Evolutionary conservation across 179 eudicot genomes (phyloP).

Genomic region (Silene coronaria): DNA sequence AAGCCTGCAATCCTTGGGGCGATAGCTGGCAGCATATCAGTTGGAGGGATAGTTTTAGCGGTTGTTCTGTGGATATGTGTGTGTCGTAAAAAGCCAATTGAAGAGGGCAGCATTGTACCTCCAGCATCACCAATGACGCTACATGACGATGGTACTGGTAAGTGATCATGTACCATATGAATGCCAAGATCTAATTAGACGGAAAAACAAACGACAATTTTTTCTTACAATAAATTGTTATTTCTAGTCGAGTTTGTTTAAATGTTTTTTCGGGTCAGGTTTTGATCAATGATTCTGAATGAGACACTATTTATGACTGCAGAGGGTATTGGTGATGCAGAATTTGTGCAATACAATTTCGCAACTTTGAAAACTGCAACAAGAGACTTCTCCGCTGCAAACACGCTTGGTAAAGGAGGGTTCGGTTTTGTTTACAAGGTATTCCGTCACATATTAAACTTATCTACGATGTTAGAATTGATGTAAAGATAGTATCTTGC

Average conservation of each 20-base stretch:
- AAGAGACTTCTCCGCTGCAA: conserved; percentile 9
- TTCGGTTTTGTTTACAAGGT: conserved; percentile 31
- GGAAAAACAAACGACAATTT: too few species aligned
- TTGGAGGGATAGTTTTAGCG: background rate
- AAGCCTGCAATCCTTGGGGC: conserved; percentile 9
- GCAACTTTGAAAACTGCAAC: conserved; percentile 22
- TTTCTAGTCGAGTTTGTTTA: too few species aligned
- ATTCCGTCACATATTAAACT: too few species aligned
- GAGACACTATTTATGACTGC: background rate
- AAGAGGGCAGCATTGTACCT: background rate
- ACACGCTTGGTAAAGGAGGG: conserved; percentile 32
- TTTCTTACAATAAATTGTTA: too few species aligned
- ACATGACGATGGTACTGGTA: too few species aligned
- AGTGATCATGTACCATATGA: too few species aligned
- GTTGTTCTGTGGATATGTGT: conserved; percentile 17
- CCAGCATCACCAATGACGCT: background rate
- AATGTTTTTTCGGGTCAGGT: too few species aligned
- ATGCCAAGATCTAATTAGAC: too few species aligned
- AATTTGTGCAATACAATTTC: conserved; percentile 30
- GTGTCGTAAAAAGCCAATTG: background rate
- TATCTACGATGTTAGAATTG: too few species aligned
- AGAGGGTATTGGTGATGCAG: too few species aligned
- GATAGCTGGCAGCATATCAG: background rate
- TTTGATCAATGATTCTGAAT: background rate
- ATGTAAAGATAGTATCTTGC: too few species aligned